Conservation (phyloP, 2,329 filamentous ascomycete genomes). For the Aspergillus ochraceus region DNA sequence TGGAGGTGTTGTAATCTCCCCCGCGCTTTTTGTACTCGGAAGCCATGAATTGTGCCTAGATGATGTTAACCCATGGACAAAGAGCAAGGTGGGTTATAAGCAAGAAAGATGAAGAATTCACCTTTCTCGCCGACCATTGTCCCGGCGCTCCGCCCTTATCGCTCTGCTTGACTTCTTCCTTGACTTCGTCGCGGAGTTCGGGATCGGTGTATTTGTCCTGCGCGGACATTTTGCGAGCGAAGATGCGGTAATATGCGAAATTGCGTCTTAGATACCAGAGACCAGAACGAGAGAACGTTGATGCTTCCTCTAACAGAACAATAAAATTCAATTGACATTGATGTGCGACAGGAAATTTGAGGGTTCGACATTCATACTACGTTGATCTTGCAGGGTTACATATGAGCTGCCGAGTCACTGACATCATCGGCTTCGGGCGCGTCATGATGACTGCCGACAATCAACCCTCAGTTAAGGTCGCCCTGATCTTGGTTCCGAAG, state of each 20-base stretch:
- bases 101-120: conserved; percentile 11
- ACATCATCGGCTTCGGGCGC: background rate
- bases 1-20: conserved; percentile 48
- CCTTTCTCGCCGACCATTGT: conserved; percentile 52
- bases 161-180: conserved; percentile 46
- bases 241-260: no score
- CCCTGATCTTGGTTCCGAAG: no score
- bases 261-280: no score
- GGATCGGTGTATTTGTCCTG: conserved; percentile 52
- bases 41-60: conserved; percentile 48
- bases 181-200: conserved; percentile 47
- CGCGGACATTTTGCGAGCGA: conserved; percentile 37
- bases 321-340: no score
- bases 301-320: no score
- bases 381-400: no score
- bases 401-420: background rate
- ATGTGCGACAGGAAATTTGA: no score
- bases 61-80: background rate
- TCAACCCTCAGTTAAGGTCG: background rate
- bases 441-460: background rate
- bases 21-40: conserved; percentile 50
- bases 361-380: no score
- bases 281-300: no score
- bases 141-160: conserved; percentile 51
- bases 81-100: no score